These are phyloP conservation scores for Ophioceras dolichostomum DNA, from an alignment of 2,329 filamentous ascomycete genomes.

Conservation along the genomic window DNA sequence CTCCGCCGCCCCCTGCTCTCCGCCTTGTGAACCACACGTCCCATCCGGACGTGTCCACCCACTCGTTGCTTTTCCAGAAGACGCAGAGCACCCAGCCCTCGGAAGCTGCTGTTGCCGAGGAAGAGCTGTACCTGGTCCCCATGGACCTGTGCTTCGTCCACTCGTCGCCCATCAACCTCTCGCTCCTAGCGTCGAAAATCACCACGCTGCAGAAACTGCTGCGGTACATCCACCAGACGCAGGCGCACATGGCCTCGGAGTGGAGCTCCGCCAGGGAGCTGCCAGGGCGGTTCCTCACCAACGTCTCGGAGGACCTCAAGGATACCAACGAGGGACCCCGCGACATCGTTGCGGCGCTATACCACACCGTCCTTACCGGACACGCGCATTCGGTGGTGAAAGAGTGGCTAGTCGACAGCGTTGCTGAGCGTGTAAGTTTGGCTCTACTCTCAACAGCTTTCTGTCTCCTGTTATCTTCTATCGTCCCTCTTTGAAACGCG, in stretches of 20 bases:
- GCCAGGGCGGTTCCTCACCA: constrained; percentile 63
- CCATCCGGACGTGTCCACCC: constrained; percentile 62
- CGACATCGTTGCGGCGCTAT: constrained; percentile 62
- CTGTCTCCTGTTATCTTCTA: background rate
- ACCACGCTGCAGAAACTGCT: constrained; percentile 80
- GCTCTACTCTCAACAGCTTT: background rate
- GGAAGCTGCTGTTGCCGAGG: constrained; percentile 14
- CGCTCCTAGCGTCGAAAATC: constrained; percentile 73
- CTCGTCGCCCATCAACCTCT: constrained; percentile 66
- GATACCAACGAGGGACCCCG: constrained; percentile 44
- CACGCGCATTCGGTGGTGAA: constrained; percentile 63
- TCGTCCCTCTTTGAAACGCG: constrained; percentile 6
- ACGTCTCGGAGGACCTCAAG: constrained; percentile 63
- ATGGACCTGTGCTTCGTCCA: constrained; percentile 77
- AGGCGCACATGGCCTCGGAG: constrained; percentile 67
- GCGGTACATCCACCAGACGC: constrained; percentile 71
- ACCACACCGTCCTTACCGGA: constrained; percentile 75
- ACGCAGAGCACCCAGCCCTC: constrained; percentile 17
- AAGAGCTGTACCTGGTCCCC: constrained; percentile 50
- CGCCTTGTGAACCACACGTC: constrained; percentile 51
- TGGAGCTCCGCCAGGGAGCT: constrained; percentile 76
- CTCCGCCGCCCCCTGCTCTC: constrained; percentile 11
- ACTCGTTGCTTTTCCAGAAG: constrained; percentile 51
- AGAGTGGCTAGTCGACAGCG: constrained; percentile 80
- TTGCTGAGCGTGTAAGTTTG: constrained; percentile 59